Evolutionary conservation across 2,329 filamentous ascomycete genomes (phyloP).

Genomic region (Onygena corvina): DNA sequence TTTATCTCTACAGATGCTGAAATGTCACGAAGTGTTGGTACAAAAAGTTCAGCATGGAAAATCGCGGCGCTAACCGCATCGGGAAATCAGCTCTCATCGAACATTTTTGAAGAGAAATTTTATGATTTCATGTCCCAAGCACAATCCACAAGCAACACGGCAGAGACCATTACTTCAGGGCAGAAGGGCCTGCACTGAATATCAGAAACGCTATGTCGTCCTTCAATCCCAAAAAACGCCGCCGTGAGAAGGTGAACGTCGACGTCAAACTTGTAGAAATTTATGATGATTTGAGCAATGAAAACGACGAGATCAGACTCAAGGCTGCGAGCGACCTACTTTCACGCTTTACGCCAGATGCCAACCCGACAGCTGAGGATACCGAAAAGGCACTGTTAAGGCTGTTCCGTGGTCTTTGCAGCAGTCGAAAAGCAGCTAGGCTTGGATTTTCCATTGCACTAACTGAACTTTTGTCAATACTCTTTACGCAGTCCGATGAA

Average conservation of each 20-base stretch:
- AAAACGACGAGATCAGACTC: conserved; percentile 36
- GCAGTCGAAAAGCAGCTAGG: conserved; percentile 75
- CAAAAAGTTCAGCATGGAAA: neutral
- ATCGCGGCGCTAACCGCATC: neutral
- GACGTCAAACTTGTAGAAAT: conserved; percentile 38
- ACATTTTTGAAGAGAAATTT: conserved; percentile 1
- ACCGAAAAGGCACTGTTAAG: conserved; percentile 41
- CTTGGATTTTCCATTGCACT: conserved; percentile 82
- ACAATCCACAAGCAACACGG: neutral
- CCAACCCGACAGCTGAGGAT: conserved; percentile 30
- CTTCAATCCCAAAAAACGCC: conserved; percentile 25
- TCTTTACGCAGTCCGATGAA: conserved; percentile 40
- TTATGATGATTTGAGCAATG: conserved; percentile 38
- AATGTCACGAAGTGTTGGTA: no score
- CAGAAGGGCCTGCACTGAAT: no score
- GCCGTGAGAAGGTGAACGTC: conserved; percentile 32
- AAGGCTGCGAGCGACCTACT: conserved; percentile 36
- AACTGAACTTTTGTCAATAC: conserved; percentile 62
- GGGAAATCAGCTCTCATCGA: neutral
- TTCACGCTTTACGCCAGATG: conserved; percentile 34
- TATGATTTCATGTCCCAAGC: neutral
- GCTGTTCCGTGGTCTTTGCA: conserved; percentile 78
- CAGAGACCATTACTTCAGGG: no score
- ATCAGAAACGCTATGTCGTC: neutral
- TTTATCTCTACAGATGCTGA: no score